These are phyloP conservation scores for Barnettozyma sucrosica DNA, from an alignment of 805 yeast genomes.

Conservation along the genomic window DNA sequence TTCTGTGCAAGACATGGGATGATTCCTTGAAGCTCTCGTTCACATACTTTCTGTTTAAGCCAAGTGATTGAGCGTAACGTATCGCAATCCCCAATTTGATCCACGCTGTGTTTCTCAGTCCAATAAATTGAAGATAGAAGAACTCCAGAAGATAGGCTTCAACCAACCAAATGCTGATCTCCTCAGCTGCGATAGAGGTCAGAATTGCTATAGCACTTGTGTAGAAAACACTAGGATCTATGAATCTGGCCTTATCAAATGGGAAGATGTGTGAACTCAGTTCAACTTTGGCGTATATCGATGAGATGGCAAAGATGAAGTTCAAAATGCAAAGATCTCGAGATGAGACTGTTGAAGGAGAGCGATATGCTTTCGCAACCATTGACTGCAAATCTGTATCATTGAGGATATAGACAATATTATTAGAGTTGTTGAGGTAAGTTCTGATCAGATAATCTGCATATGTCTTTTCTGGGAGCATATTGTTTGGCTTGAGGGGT, in stretches of 20 bases:
- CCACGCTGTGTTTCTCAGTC: conserved; percentile 39
- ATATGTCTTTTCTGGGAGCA: conserved; percentile 28
- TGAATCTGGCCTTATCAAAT: conserved; percentile 18
- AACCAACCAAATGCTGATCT: conserved; percentile 37
- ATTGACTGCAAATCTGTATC: conserved; percentile 28
- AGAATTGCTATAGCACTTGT: conserved; percentile 31
- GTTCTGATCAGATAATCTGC: conserved; percentile 28
- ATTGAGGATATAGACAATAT: conserved; percentile 34
- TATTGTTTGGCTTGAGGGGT: conserved; percentile 11
- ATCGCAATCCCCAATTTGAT: conserved; percentile 37
- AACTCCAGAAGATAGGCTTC: conserved; percentile 35
- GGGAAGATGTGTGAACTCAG: conserved; percentile 23
- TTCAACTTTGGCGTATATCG: conserved; percentile 32
- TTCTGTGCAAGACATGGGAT: conserved; percentile 25
- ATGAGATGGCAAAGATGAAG: conserved; percentile 36
- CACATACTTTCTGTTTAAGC: conserved; percentile 34
- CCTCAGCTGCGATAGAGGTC: conserved; percentile 29
- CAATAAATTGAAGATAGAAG: conserved; percentile 36
- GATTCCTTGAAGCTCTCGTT: conserved; percentile 32
- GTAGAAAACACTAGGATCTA: conserved; percentile 30
- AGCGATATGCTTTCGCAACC: conserved; percentile 28
- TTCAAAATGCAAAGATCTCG: conserved; percentile 31
- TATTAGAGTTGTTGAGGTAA: conserved; percentile 35
- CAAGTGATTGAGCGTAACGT: conserved; percentile 38
- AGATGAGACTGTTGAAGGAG: conserved; percentile 25